These are phyloP conservation scores for Globisporangium ultimum DNA, from an alignment of 352 stramenopile species.

Conservation along the genomic window DNA sequence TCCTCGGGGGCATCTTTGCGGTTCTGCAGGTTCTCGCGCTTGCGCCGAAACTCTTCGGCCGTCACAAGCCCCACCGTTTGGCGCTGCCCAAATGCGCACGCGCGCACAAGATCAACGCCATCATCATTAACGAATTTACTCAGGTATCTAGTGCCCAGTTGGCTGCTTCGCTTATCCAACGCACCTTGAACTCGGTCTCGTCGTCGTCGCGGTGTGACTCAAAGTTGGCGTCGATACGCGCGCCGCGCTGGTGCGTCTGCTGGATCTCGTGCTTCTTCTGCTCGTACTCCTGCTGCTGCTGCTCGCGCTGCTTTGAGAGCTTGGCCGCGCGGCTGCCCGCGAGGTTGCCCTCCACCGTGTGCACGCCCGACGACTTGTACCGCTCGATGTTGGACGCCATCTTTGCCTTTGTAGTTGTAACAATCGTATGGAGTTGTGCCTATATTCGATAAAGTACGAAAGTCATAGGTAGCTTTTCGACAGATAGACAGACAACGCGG, in stretches of 20 bases:
- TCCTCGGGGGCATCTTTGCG: constrained; percentile 26
- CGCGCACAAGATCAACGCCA: background rate
- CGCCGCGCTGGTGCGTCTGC: constrained; percentile 66
- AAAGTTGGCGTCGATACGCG: constrained; percentile 92
- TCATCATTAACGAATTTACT: background rate
- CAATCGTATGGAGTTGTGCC: constrained; percentile 3
- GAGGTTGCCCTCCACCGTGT: constrained; percentile 97
- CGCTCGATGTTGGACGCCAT: constrained; percentile 69
- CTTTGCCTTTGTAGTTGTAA: background rate
- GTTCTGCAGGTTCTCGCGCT: constrained; percentile 75
- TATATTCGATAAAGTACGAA: constrained; percentile 26
- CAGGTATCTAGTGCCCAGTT: no score
- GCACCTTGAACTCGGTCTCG: constrained; percentile 85
- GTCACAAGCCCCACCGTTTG: constrained; percentile 93
- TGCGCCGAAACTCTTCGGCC: constrained; percentile 91
- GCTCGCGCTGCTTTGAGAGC: constrained; percentile 90
- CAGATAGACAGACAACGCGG: background rate
- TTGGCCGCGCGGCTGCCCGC: constrained; percentile 87
- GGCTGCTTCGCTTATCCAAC: background rate
- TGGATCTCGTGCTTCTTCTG: constrained; percentile 91
- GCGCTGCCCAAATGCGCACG: constrained; percentile 24
- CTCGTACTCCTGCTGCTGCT: constrained; percentile 94
- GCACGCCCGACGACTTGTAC: constrained; percentile 86
- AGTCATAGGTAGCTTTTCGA: background rate
- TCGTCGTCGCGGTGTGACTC: constrained; percentile 75